phyloP scores from a whole-genome alignment of 768 basidiomycete genomes.

The Termitomyces bulborhizus region DNA sequence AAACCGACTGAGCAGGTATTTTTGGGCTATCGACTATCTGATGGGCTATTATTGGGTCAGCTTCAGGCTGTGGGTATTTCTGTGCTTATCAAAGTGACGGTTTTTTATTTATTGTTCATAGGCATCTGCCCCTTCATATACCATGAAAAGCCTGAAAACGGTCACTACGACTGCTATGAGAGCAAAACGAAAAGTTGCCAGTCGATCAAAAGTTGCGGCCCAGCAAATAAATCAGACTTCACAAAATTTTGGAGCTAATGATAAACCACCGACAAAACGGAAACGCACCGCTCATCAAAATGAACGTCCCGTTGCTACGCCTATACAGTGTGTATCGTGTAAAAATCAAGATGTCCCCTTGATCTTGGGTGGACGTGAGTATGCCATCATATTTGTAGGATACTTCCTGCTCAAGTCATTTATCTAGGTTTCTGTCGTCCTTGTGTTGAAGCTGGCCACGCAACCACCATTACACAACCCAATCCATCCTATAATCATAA shows the following conservation, averaged over 20 bases:
- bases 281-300: constrained; percentile 31
- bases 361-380: constrained; percentile 71
- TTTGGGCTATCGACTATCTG: constrained; percentile 50
- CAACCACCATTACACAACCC: constrained; percentile 7
- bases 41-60: constrained; percentile 50
- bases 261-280: constrained; percentile 31
- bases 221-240: constrained; percentile 2
- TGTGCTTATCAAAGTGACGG: neutral
- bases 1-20: constrained; percentile 40
- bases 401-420: neutral
- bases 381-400: neutral
- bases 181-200: constrained; percentile 21
- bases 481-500: neutral
- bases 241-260: constrained; percentile 14
- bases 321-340: constrained; percentile 52
- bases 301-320: constrained; percentile 10
- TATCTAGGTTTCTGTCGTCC: constrained; percentile 59
- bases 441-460: constrained; percentile 54
- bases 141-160: constrained; percentile 56
- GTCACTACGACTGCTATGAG: constrained; percentile 25
- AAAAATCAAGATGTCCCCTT: constrained; percentile 66
- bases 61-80: constrained; percentile 46
- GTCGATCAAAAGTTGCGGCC: constrained; percentile 19
- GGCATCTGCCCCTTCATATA: constrained; percentile 42
- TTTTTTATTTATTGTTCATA: constrained; percentile 4